phyloP scores from a whole-genome alignment of 1,139 yeast genomes.

The Protomyces lactucae-debilis region DNA sequence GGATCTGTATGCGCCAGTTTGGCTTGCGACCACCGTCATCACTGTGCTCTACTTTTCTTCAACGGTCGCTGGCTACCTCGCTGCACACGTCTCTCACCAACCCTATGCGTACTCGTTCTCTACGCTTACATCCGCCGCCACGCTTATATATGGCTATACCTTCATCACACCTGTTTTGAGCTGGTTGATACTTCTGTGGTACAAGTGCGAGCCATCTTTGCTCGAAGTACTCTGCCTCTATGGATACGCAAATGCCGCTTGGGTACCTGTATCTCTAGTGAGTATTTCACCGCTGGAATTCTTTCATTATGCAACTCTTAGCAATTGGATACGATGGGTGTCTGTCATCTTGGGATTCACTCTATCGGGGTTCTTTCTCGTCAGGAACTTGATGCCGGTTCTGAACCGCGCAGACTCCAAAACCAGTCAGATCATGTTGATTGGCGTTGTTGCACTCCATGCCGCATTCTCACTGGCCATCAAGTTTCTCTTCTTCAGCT shows the following conservation, averaged over 20 bases:
- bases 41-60: constrained; percentile 68
- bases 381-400: constrained; percentile 40
- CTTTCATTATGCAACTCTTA: constrained; percentile 39
- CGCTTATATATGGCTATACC: constrained; percentile 68
- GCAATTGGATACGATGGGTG: constrained; percentile 42
- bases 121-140: constrained; percentile 60
- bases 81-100: constrained; percentile 43
- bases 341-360: constrained; percentile 41
- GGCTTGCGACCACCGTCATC: constrained; percentile 78
- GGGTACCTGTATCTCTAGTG: constrained; percentile 70
- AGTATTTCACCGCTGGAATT: constrained; percentile 42
- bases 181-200: constrained; percentile 48
- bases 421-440: constrained; percentile 38
- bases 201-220: constrained; percentile 40
- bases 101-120: constrained; percentile 57
- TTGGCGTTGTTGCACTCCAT: constrained; percentile 39
- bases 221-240: constrained; percentile 55
- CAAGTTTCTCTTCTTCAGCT: constrained; percentile 39
- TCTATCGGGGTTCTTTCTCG: constrained; percentile 41
- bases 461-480: constrained; percentile 42
- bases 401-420: constrained; percentile 38
- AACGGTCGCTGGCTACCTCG: constrained; percentile 55
- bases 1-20: constrained; percentile 75
- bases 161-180: constrained; percentile 55
- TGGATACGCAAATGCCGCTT: constrained; percentile 71